Evolutionary conservation across 1,139 yeast genomes (phyloP).

Genomic region (Candida frijolesensis): DNA sequence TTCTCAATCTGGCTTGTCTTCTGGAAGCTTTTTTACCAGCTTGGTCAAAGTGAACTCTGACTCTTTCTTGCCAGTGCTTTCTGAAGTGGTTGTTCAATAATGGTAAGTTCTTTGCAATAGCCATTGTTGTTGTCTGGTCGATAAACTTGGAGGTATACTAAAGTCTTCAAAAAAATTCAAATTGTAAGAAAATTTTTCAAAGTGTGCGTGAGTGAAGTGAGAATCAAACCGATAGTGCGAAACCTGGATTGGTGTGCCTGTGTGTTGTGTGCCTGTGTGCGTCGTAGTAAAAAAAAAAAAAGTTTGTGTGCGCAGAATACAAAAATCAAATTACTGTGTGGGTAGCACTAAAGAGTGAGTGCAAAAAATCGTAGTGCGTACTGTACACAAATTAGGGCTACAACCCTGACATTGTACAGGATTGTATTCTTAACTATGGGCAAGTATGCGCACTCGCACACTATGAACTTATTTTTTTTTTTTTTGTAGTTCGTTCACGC

Average conservation of each 20-base stretch:
- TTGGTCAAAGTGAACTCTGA: constrained; percentile 98
- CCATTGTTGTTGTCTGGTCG: constrained; percentile 46
- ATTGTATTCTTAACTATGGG: not conserved
- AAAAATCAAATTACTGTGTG: not conserved
- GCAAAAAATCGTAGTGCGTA: not conserved
- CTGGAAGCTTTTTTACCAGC: constrained; percentile 98
- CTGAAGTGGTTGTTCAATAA: constrained; percentile 95
- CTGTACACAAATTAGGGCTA: constrained; percentile 6
- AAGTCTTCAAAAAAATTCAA: constrained; percentile 7
- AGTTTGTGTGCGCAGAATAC: not conserved
- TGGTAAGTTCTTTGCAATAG: constrained; percentile 97
- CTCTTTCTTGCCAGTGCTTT: constrained; percentile 99
- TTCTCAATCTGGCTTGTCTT: constrained; percentile 91
- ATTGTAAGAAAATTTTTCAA: constrained; percentile 14
- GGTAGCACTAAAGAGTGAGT: too few species aligned
- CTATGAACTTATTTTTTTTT: not conserved
- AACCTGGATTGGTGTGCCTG: not conserved
- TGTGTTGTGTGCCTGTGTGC: not conserved
- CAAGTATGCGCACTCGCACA: not conserved
- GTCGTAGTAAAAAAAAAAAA: not conserved
- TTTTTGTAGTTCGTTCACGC: not conserved
- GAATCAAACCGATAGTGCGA: constrained; percentile 3
- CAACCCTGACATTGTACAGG: constrained; percentile 6
- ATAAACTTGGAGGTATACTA: constrained; percentile 6
- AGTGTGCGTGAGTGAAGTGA: constrained; percentile 8